Base-by-base conservation (phyloP, 352 stramenopile genomes). In the Phytophthora cactorum region DNA sequence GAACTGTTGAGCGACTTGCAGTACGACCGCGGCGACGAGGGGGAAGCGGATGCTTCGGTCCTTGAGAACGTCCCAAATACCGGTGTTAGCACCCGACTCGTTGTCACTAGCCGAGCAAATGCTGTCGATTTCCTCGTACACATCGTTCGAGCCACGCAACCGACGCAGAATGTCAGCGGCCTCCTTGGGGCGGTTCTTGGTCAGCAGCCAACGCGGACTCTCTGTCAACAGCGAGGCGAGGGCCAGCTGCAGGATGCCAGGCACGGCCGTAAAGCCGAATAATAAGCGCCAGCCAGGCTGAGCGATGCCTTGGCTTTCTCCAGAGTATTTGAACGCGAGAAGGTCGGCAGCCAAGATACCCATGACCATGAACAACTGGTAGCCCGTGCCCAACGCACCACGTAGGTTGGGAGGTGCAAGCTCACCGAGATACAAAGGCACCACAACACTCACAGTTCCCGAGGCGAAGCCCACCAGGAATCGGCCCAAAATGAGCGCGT, bases 51-150 rank as follows among this genome's bases (percentile, higher is more conserved):
- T 88, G 55, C 66, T 88, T 44, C 66, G 64, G 63, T 92, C 84
- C 25, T 51, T 72, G 25, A 92, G 72, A 44, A 92, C 82, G 36
- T 76, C 78, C 82, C 77, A 89, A 50, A 92, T 88, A 38, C 82
- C 81, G 15, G 88, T 72, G 52, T 79, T 79, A 28, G 76, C 84
- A 74, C 82, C 81, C 3, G 76, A 84, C 53, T 92, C 84, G 51
- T 92, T 92, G 74, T 90, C 84, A 67, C 82, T 90, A 52, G 84
- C 84, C 44, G 82, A 90, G 67, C 82, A 90, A 68, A 92, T 92
- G 73, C 82, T 90, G 63, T 92, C 84, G 44, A 92, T 90, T 63
- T 92, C 84, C 59, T 92, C 84, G 59, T 92, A 90, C 44, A 92
- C 84, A 67, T 92, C 84, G 41, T 84, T 89, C 3, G 80, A 84